Evolutionary conservation across 2,329 filamentous ascomycete genomes (phyloP), one percentile per base, ranked within the genome.

Genomic region (Lasiodiplodia citricola): DNA sequence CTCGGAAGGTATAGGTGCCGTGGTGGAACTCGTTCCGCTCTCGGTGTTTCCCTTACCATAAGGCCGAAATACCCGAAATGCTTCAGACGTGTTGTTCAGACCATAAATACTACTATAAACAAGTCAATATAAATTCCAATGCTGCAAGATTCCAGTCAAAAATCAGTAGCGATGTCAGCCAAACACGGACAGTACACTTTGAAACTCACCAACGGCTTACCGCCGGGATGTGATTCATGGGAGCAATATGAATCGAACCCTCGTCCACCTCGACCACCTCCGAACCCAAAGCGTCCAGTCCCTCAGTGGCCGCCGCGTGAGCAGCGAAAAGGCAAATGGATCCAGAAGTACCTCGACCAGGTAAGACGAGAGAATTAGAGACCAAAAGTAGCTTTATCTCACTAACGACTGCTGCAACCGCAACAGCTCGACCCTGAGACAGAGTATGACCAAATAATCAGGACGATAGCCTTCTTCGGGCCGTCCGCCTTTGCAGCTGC

Each of bases 321-420:
- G 1, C 14, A 47, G 44, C 44, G 44, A 47, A 47, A 47, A 16
- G n/a, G 44, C 16, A 47, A 47, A 47, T 47, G 44, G 44, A 47
- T 47, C 14, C 14, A 3, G 44, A n/a, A 47, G 0, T 47, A 47
- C 7, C 1, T 47, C 1, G n/a, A 47, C 7, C 44, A 47, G 14
- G 44, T 47, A 1, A 16, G 11, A 16, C 7, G 4, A 16, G 44
- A n/a, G 4, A 47, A 47, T 11, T 5, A 16, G 14, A 47, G 6
- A 0, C 44, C 16, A 5, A 16, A 2, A 4, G 14, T 0, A 47
- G 7, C 1, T 11, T n/a, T 10, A 10, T 35, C 2, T 8, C 0
- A 47, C 14, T 16, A 47, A 47, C 14, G 5, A n/a, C n/a, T 47
- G 4, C 7, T 4, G 14, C 10, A 6, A 13, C 41, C 13, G 13